These are phyloP conservation scores for Herpotrichia juniperi DNA, from an alignment of 2,329 filamentous ascomycete species.

Conservation along the genomic window DNA sequence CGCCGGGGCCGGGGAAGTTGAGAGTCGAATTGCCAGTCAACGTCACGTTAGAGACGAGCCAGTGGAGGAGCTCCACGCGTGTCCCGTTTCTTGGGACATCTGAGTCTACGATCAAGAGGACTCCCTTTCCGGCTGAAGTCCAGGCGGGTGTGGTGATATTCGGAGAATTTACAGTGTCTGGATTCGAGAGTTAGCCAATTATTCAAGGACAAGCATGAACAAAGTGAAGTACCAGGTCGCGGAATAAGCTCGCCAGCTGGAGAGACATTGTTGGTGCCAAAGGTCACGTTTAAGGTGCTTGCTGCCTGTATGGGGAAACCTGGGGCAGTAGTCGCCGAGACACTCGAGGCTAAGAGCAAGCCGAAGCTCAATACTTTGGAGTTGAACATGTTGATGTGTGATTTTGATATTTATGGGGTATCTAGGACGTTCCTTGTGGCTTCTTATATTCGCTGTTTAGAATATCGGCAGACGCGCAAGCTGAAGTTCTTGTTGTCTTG, in stretches of 20 bases:
- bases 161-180: constrained; percentile 34
- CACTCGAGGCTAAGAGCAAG: constrained; percentile 17
- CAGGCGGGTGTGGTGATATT: constrained; percentile 27
- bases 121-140: constrained; percentile 12
- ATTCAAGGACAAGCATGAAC: background rate
- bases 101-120: constrained; percentile 39
- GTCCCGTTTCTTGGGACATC: constrained; percentile 40
- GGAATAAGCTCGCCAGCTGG: constrained; percentile 41
- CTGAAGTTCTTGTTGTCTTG: background rate
- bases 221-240: constrained; percentile 29
- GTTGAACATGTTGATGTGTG: constrained; percentile 1
- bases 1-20: constrained; percentile 15
- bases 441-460: background rate
- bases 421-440: background rate
- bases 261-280: constrained; percentile 38
- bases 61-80: constrained; percentile 39
- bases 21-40: constrained; percentile 16
- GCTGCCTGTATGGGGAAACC: constrained; percentile 33
- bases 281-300: constrained; percentile 29
- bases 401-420: too few species aligned
- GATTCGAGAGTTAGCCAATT: constrained; percentile 4
- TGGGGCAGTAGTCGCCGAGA: constrained; percentile 30
- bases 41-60: constrained; percentile 37
- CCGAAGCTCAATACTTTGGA: constrained; percentile 13
- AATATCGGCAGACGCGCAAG: background rate